A percentile compares a stretch with the other conserved stretches of the same genome.
Conservation (phyloP, 208 protist species). For the Spongospora subterranea region DNA sequence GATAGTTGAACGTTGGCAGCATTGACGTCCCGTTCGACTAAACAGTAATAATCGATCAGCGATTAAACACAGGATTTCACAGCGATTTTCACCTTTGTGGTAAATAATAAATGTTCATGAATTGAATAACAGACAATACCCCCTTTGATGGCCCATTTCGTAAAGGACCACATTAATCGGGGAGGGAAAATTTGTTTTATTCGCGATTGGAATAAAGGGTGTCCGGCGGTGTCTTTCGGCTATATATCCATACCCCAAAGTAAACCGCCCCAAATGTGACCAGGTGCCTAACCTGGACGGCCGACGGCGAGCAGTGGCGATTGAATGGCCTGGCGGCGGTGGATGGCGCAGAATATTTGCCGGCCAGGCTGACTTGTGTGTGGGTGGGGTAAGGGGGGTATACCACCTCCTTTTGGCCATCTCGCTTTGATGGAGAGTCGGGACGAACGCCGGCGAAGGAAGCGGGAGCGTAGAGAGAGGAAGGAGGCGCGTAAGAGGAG, state of each 20-base stretch:
- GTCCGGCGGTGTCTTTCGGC: too few species aligned
- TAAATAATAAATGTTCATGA: constrained; percentile 21
- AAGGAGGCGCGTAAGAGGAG: neutral
- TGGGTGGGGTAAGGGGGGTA: neutral
- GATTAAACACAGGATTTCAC: neutral
- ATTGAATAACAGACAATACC: neutral
- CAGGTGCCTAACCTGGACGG: too few species aligned
- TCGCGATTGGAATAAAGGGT: too few species aligned
- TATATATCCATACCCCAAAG: too few species aligned
- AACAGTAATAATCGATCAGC: neutral
- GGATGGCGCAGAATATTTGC: neutral
- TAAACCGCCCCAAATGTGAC: too few species aligned
- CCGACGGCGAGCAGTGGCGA: neutral
- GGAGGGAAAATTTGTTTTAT: too few species aligned
- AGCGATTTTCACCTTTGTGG: neutral
- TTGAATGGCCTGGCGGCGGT: neutral
- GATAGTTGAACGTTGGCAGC: constrained; percentile 40
- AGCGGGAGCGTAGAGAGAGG: neutral
- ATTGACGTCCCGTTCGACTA: neutral
- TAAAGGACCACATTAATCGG: neutral
- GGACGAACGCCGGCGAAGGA: neutral
- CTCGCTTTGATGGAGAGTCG: neutral
- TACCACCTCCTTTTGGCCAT: neutral
- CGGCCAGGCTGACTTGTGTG: neutral
- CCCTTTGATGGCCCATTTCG: neutral